A percentile compares a stretch with the other conserved stretches of the same genome.
These are phyloP conservation scores for Camellia lanceoleosa DNA, from an alignment of 148 eudicot genomes.

Conservation along the genomic window DNA sequence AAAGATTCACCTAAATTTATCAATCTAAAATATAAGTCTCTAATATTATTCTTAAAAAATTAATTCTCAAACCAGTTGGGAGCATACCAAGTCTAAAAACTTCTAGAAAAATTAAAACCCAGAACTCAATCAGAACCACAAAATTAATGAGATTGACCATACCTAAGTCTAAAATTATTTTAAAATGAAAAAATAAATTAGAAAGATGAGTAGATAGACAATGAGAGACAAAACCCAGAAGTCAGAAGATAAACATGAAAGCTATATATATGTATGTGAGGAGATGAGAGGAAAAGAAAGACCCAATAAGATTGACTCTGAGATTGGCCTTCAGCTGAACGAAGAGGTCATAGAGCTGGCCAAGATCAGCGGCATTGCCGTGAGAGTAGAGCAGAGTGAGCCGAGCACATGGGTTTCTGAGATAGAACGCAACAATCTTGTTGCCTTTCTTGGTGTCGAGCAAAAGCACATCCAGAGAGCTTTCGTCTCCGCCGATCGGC, in stretches of 20 bases:
- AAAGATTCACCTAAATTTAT: too few species aligned
- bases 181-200: neutral
- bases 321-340: slow-evolving; percentile 95
- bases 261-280: slow-evolving; percentile 9
- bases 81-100: too few species aligned
- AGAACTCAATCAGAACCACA: neutral
- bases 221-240: neutral
- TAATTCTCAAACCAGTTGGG: too few species aligned
- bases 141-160: neutral
- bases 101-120: neutral
- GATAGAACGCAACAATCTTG: slow-evolving; percentile 80
- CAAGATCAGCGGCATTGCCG: slow-evolving; percentile 98
- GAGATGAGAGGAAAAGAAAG: slow-evolving; percentile 26
- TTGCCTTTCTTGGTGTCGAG: slow-evolving; percentile 79
- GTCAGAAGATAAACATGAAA: neutral
- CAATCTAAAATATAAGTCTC: too few species aligned
- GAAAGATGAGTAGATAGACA: neutral
- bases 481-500: slow-evolving; percentile 56
- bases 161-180: neutral
- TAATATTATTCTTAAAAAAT: too few species aligned
- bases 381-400: slow-evolving; percentile 89
- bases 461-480: slow-evolving; percentile 59
- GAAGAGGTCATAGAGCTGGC: slow-evolving; percentile 90
- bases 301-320: slow-evolving; percentile 93
- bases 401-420: slow-evolving; percentile 77